Percentiles rank a stretch among this genome's conserved stretches.
Conservation (phyloP, 345 rosid species). For the Cardiospermum halicacabum region DNA sequence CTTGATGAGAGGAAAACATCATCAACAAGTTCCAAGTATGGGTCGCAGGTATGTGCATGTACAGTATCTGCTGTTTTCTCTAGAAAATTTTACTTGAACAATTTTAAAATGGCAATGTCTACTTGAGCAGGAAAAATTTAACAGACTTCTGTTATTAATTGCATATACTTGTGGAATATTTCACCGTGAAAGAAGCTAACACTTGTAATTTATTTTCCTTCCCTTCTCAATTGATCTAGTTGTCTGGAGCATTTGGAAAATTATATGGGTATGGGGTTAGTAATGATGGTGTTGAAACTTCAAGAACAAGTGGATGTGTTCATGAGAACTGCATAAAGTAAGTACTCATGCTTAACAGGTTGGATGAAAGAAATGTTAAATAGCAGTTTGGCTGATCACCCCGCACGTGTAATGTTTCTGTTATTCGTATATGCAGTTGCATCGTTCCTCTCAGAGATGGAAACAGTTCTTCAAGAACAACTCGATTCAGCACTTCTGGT, state of each 20-base stretch:
- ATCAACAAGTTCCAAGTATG: slow-evolving; percentile 64
- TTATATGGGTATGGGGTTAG: slow-evolving; percentile 64
- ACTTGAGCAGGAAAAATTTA: no score
- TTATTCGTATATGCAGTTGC: slow-evolving; percentile 45
- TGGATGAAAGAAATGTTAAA: neutral
- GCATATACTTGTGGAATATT: neutral
- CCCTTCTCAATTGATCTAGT: slow-evolving; percentile 31
- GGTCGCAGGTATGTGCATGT: slow-evolving; percentile 62
- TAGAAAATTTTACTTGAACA: slow-evolving; percentile 1
- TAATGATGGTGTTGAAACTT: slow-evolving; percentile 55
- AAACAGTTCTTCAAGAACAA: slow-evolving; percentile 37
- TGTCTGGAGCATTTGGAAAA: slow-evolving; percentile 94
- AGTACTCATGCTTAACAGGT: neutral
- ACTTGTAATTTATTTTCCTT: neutral
- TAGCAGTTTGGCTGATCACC: neutral
- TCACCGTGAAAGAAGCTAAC: neutral
- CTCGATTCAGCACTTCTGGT: slow-evolving; percentile 98
- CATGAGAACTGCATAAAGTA: slow-evolving; percentile 95
- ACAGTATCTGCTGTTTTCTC: neutral
- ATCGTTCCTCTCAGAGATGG: slow-evolving; percentile 49
- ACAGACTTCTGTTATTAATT: neutral
- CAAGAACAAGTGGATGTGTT: slow-evolving; percentile 56
- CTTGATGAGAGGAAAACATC: slow-evolving; percentile 76
- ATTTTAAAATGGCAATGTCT: no score
- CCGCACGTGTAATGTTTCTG: neutral